These are phyloP conservation scores for Psidium guajava DNA, from an alignment of 345 rosid genomes.

Conservation along the genomic window DNA sequence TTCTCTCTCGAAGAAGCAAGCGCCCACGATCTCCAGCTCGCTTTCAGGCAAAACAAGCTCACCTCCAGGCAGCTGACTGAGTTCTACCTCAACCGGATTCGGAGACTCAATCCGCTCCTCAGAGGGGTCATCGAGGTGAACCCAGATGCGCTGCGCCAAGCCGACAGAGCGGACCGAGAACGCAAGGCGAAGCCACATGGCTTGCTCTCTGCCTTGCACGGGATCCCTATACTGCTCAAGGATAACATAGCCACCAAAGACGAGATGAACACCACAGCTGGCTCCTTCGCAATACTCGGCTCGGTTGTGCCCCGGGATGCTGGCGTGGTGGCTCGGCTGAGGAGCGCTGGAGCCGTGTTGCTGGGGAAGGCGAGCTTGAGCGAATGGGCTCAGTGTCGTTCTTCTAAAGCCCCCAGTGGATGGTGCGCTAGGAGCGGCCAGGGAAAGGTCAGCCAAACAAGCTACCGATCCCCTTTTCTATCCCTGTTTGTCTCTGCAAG, in stretches of 20 bases:
- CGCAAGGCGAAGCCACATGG: conserved; percentile 11
- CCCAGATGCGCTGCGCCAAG: conserved; percentile 50
- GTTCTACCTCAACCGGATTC: conserved; percentile 37
- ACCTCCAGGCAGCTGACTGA: conserved; percentile 52
- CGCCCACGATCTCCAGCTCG: conserved; percentile 26
- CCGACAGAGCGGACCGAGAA: conserved; percentile 48
- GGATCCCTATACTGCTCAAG: conserved; percentile 60
- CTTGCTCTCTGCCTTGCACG: conserved; percentile 29
- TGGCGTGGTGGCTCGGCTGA: conserved; percentile 41
- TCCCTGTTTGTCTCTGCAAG: neutral
- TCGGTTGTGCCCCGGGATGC: conserved; percentile 57
- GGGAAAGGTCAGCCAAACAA: conserved; percentile 39
- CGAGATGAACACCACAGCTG: conserved; percentile 58
- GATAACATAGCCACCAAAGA: conserved; percentile 60
- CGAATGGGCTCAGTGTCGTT: conserved; percentile 49
- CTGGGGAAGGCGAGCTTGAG: conserved; percentile 74
- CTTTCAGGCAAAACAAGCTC: conserved; percentile 32
- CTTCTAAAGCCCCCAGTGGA: conserved; percentile 12
- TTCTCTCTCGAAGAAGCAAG: conserved; percentile 33
- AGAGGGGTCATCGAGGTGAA: conserved; percentile 58
- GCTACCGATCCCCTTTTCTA: neutral
- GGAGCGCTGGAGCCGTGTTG: conserved; percentile 57
- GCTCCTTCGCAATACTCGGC: conserved; percentile 53
- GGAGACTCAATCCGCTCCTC: conserved; percentile 33
- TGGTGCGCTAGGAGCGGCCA: conserved; percentile 54